A percentile compares a stretch with the other conserved stretches of the same genome.
Evolutionary conservation across 2,329 filamentous ascomycete species (phyloP).

Genomic region (Pseudogymnoascus sp.): DNA sequence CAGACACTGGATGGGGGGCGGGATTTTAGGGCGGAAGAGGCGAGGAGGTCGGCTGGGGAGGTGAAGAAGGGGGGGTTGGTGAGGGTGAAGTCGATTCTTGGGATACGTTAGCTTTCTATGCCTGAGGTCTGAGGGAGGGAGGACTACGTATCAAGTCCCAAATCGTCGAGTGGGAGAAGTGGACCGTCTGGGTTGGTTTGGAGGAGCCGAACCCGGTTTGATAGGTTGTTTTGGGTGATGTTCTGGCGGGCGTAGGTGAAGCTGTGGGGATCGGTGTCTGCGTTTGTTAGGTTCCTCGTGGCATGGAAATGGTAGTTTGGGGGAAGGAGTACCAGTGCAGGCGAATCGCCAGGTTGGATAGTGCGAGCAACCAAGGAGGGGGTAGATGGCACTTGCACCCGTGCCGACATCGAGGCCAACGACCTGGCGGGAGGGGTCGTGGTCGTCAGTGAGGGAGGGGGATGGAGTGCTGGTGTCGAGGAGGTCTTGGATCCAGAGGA

Average conservation of each 20-base stretch:
- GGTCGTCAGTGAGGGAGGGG: conserved; percentile 36
- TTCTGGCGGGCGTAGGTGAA: conserved; percentile 60
- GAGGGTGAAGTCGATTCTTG: conserved; percentile 72
- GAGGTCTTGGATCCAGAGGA: conserved; percentile 78
- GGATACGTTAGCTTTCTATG: conserved; percentile 13
- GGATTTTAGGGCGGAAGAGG: conserved; percentile 57
- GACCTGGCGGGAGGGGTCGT: conserved; percentile 47
- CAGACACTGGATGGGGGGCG: conserved; percentile 61
- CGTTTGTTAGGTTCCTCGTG: conserved; percentile 24
- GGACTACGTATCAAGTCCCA: conserved; percentile 35
- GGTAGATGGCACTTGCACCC: conserved; percentile 86
- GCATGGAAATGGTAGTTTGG: conserved; percentile 8
- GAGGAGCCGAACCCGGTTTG: conserved; percentile 56
- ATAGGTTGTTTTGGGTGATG: conserved; percentile 55
- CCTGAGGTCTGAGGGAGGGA: background rate
- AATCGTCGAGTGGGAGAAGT: conserved; percentile 51
- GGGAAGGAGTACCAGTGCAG: conserved; percentile 47
- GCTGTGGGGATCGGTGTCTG: conserved; percentile 68
- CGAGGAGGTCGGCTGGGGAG: conserved; percentile 60
- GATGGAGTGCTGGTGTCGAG: conserved; percentile 57
- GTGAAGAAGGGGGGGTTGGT: conserved; percentile 92
- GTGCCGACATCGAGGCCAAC: conserved; percentile 80
- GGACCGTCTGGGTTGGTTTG: conserved; percentile 41
- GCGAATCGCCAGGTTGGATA: conserved; percentile 64
- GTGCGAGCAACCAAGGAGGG: conserved; percentile 65